phyloP scores from a whole-genome alignment of 2,329 filamentous ascomycete species.

The Cladosporium velox region DNA sequence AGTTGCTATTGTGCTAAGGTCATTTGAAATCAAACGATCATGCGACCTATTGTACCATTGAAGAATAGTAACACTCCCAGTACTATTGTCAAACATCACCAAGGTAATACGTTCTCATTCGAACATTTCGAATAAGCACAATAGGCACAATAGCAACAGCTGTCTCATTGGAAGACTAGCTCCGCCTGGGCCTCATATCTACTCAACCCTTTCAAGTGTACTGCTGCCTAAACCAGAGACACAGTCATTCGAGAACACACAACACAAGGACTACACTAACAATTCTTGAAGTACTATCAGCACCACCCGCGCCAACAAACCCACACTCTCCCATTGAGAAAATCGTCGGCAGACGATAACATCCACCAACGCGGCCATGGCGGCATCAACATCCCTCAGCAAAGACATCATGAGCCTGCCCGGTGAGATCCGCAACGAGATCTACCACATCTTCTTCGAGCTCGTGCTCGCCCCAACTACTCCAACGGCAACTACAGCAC shows the following conservation, averaged over 20 bases:
- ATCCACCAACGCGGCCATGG: neutral
- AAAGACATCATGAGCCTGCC: neutral
- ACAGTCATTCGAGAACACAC: neutral
- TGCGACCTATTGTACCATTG: neutral
- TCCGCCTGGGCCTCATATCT: neutral
- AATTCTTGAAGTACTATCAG: neutral
- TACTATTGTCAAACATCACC: neutral
- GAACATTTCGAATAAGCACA: too few species aligned
- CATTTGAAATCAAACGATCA: neutral
- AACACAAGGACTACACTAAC: neutral
- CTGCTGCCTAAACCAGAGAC: neutral
- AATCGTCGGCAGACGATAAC: neutral
- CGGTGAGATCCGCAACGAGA: neutral
- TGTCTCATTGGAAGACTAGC: neutral
- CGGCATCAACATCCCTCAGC: neutral
- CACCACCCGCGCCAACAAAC: neutral
- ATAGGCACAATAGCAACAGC: neutral
- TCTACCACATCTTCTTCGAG: slow-evolving; percentile 1
- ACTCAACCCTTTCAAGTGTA: neutral
- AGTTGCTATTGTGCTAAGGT: neutral
- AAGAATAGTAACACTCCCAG: neutral
- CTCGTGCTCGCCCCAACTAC: neutral
- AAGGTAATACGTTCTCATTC: neutral
- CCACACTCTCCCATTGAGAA: neutral
- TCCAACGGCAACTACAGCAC: neutral